Evolutionary conservation across 2,329 filamentous ascomycete species (phyloP).

Genomic region (Chrysoporthe austroafricana): DNA sequence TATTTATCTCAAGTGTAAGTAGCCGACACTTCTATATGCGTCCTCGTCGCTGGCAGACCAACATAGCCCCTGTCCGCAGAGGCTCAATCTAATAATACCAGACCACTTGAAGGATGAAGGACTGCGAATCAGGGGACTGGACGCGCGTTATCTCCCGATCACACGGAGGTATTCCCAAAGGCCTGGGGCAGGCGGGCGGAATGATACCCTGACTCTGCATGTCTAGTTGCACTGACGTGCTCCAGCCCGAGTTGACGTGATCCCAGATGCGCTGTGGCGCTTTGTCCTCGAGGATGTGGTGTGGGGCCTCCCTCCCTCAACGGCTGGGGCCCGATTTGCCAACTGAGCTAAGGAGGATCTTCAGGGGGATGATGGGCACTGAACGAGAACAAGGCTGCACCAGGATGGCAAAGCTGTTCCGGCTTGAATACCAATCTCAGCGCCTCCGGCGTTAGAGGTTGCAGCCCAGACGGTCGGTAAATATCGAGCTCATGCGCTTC

Average conservation of each 20-base stretch:
- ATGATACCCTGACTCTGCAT: not conserved
- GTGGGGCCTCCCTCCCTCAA: not conserved
- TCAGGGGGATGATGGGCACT: not conserved
- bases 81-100: no score
- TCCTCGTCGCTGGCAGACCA: no score
- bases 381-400: no score
- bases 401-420: not conserved
- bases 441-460: not conserved
- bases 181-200: not conserved
- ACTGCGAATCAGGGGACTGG: not conserved
- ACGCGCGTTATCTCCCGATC: not conserved
- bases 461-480: not conserved
- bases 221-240: slow-evolving; percentile 10
- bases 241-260: slow-evolving; percentile 17
- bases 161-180: not conserved
- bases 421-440: not conserved
- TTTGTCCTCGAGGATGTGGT: not conserved
- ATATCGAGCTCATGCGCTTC: not conserved
- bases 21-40: no score
- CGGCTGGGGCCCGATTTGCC: not conserved
- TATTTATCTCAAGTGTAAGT: not conserved
- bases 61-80: no score
- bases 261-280: not conserved
- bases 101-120: no score
- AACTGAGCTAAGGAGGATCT: not conserved